Conservation (phyloP, 2,329 filamentous ascomycete species). For the Tolypocladium nubicola region DNA sequence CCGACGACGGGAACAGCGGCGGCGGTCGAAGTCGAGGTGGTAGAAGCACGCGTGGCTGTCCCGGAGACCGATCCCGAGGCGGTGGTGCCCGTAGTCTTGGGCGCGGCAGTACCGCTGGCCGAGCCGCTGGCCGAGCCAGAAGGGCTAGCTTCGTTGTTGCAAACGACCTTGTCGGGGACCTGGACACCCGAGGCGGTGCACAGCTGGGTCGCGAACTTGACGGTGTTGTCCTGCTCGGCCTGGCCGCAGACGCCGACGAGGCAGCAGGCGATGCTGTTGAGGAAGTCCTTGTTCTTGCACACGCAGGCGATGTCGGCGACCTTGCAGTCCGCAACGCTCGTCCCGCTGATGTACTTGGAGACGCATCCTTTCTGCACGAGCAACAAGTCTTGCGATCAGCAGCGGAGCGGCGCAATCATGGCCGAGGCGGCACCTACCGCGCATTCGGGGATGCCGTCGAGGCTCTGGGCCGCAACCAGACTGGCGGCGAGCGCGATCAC, state of each 20-base stretch:
- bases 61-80: neutral
- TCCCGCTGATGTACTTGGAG: constrained; percentile 19
- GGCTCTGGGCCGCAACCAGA: constrained; percentile 21
- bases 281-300: constrained; percentile 29
- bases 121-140: constrained; percentile 3
- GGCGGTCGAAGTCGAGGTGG: neutral
- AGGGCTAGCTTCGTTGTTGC: constrained; percentile 12
- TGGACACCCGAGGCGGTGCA: constrained; percentile 24
- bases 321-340: constrained; percentile 25
- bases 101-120: constrained; percentile 2
- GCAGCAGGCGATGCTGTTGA: constrained; percentile 30
- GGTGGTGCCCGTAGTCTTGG: neutral
- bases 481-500: constrained; percentile 19
- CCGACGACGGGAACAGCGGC: constrained; percentile 3
- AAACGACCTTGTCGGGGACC: constrained; percentile 25
- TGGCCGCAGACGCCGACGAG: constrained; percentile 22
- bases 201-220: constrained; percentile 26
- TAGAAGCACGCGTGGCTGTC: neutral
- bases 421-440: constrained; percentile 20
- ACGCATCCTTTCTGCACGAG: constrained; percentile 20
- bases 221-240: constrained; percentile 20
- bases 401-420: neutral
- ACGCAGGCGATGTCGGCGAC: constrained; percentile 28
- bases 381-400: neutral
- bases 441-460: constrained; percentile 22